Evolutionary conservation across 129 eudicot species (phyloP), one percentile per base, ranked within the genome.

Genomic region (Helianthus tuberosus): DNA sequence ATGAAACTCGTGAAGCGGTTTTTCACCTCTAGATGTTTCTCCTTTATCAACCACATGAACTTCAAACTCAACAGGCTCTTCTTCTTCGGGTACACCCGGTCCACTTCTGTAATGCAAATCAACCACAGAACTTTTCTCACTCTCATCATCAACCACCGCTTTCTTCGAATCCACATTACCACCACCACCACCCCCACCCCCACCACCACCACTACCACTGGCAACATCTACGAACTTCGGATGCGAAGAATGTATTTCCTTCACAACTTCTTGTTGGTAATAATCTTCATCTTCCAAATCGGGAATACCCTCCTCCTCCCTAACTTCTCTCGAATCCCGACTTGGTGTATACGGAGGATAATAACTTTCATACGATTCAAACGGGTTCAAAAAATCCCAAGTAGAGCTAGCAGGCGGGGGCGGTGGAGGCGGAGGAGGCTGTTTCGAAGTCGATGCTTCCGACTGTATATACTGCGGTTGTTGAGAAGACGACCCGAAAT

Each of bases 251-350:
- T 79, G 74, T 59, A 94, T 87, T 68, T 95, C 96, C 75, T 95
- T 95, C 8, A 95, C 94, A 52, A 93, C 91, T 61, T 85, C 97
- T 55, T 73, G 78, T 15, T 79, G 78, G 1, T 74, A 81, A 59
- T 76, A 77, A 82, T 85, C 97, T 74, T 91, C 99, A 46, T 95
- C 99, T 83, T 95, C 99, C 81, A 95, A 85, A 71, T 95, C 99
- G 50, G 99, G 99, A 43, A 95, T 95, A 36, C 97, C 99, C 68
- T 95, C 99, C 54, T 91, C 99, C 62, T 91, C 97, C 68, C 99
- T 95, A 64, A 91, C 86, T 69, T 95, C 99, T 71, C 92, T 89
- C 0, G 92, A 91, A 69, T 91, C 96, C 20, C 91, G 77, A 77
- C 99, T 89, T 1, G 95, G 89, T 14, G 99, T 82, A 50, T 91